Evolutionary conservation across 495 filamentous ascomycete species (phyloP).

Genomic region (Penicillium bialowiezense): DNA sequence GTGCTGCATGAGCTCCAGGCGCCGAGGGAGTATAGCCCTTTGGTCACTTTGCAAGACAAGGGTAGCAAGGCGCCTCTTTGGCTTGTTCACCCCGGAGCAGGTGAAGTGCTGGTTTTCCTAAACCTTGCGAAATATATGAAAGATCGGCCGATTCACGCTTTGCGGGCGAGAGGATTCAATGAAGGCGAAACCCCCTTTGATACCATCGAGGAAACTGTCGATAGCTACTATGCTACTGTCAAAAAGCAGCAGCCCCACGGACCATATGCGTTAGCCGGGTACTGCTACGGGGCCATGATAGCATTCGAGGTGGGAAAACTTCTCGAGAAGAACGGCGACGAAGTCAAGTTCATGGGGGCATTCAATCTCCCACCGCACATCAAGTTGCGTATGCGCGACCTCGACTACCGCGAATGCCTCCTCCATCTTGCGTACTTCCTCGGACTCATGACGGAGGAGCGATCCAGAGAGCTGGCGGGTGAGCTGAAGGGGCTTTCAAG

Average conservation of each 20-base stretch:
- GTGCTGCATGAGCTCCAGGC: conserved; percentile 18
- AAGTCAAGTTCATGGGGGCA: conserved; percentile 26
- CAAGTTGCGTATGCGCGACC: conserved; percentile 47
- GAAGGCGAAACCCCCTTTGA: conserved; percentile 33
- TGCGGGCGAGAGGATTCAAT: conserved; percentile 54
- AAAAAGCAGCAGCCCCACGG: conserved; percentile 46
- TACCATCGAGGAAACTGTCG: conserved; percentile 30
- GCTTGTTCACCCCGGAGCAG: conserved; percentile 56
- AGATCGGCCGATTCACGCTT: conserved; percentile 52
- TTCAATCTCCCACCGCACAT: conserved; percentile 51
- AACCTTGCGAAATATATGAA: conserved; percentile 41
- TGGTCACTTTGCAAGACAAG: conserved; percentile 40
- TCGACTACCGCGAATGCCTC: conserved; percentile 44
- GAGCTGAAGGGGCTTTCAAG: conserved; percentile 11
- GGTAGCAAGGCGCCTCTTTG: conserved; percentile 53
- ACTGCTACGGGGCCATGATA: conserved; percentile 51
- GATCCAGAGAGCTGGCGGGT: conserved; percentile 19
- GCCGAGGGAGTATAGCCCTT: conserved; percentile 40
- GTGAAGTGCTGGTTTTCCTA: conserved; percentile 57
- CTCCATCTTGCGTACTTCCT: conserved; percentile 50
- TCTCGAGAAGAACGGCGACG: conserved; percentile 33
- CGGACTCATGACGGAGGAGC: conserved; percentile 38
- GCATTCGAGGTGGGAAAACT: conserved; percentile 54
- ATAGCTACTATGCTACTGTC: conserved; percentile 44
- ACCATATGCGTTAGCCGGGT: conserved; percentile 57